Base-by-base conservation (phyloP, 306 rosid species). In the Lupinus albus region DNA sequence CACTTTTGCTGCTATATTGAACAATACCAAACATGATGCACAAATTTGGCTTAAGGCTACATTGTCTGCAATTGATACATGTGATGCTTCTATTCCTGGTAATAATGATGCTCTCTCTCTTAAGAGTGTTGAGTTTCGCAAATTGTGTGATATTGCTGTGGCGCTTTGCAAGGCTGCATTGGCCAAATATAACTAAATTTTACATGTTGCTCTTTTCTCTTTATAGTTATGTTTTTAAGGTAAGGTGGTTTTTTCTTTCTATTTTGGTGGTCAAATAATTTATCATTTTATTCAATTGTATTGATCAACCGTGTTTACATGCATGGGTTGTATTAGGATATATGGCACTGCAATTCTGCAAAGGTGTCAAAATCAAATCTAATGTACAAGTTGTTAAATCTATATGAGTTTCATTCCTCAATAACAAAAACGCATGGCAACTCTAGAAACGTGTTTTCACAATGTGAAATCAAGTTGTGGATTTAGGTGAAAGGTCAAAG, bases 81-180 rank as follows among this genome's bases (percentile, higher is more conserved):
- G 87, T 8, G 80, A 74, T 7, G 71, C 17, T 12, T 70, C 85
- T 0, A 70, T 80, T 12, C 68, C 73, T 0, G 84, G 84, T 1
- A 38, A 48, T 8, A 78, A 83, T 15, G 70, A 74, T 0, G 0
- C 66, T 52, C 30, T 80, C 10, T 44, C 68, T 0, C 2, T 0
- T 1, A 36, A 5, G 15, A 71, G 71, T 28, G 10, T 16, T 0
- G 13, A 0, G 0, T 80, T 83, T 57, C 80, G 78, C 57, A 16
- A 70, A 10, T 52, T 77, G 32, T 83, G 87, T 74, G 55, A 53
- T 67, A 66, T 64, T 61, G 68, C 76, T 45, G 8, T 71, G 4
- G 9, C 36, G 57, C 16, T 87, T 36, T 16, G 56, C 76, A 63
- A 61, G 50, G 64, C n/a, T 13, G 2, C 13, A 13, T 11, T 74